Evolutionary conservation across 2,329 filamentous ascomycete genomes (phyloP), one percentile per base, ranked within the genome.

Genomic region (Aspergillus caelatus): DNA sequence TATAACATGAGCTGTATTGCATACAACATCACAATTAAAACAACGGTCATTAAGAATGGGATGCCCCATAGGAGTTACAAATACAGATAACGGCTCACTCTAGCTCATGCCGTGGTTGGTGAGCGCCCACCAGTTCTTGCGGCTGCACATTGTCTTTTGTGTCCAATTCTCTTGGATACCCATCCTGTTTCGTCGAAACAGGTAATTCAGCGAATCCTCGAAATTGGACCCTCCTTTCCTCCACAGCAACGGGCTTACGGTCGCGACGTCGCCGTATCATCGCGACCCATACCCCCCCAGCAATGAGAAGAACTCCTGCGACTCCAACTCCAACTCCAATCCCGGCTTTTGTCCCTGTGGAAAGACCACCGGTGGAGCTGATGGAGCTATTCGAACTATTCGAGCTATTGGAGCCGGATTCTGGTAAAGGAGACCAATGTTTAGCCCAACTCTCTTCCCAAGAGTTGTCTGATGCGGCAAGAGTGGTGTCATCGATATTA

Each of bases 361-460:
- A 55, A 26, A 64, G 62, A 19, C 58, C 58, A 14, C 14, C 11
- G 6, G 5, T 16, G 14, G 60, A 23, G 14, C 19, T 61, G 2
- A 11, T 46, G 3, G 48, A 54, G 50, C 28, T 34, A 32, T 11
- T 48, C 7, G 48, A 54, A 48, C 23, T 34, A 32, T 11, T 48
- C 7, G 48, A 54, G 54, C 23, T 34, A 32, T 11, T 48, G 1
- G 46, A 30, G 23, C 46, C 14, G 16, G 16, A 30, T 4, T 19
- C 26, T 26, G 41, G 30, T n/a, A 67, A 46, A n/a, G 60, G 41
- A 23, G 19, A 53, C 69, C 68, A 71, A 39, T 62, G 55, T 21
- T 39, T 55, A 3, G 34, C 36, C 69, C 69, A 71, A 28, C 58
- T 68, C 8, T 64, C 41, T 41, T 63, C 61, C 65, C 65, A 70